Conservation (phyloP, 73 alveolate genomes). For the Uronychia binucleata region DNA sequence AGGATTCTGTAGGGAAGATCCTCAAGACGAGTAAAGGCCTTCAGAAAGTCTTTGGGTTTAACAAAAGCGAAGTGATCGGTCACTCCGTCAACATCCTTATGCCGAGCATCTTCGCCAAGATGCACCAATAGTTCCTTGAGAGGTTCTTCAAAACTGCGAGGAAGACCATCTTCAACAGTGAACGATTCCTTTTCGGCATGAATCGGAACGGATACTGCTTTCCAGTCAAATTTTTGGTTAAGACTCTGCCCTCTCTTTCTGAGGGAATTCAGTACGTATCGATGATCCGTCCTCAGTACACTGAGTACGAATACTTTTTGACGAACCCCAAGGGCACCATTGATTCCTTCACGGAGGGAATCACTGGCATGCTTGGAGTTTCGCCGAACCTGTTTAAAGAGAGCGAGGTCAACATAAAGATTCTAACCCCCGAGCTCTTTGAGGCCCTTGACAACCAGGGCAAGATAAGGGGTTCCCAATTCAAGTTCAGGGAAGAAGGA, state of each 20-base stretch:
- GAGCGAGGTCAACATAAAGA: slow-evolving; percentile 15
- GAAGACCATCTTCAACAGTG: slow-evolving; percentile 26
- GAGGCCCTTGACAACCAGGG: neutral
- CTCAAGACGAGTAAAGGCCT: slow-evolving; percentile 35
- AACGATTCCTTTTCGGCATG: slow-evolving; percentile 31
- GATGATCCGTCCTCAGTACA: slow-evolving; percentile 25
- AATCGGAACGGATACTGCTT: slow-evolving; percentile 43
- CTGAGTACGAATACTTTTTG: slow-evolving; percentile 36
- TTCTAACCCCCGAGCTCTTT: slow-evolving; percentile 34
- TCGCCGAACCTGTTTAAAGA: slow-evolving; percentile 23
- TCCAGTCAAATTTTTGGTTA: slow-evolving; percentile 29
- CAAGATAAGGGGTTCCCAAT: neutral
- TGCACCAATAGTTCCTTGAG: slow-evolving; percentile 34
- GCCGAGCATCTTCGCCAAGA: slow-evolving; percentile 35
- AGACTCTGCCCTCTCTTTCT: slow-evolving; percentile 33
- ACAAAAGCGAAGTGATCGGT: slow-evolving; percentile 43
- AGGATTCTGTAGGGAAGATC: slow-evolving; percentile 37
- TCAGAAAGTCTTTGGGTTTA: slow-evolving; percentile 30
- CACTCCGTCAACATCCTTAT: slow-evolving; percentile 22
- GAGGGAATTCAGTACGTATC: slow-evolving; percentile 53
- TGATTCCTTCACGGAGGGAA: slow-evolving; percentile 32
- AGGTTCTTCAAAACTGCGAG: slow-evolving; percentile 35
- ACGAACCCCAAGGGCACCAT: slow-evolving; percentile 34
- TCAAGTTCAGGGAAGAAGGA: neutral
- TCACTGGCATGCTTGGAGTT: slow-evolving; percentile 30